Evolutionary conservation across 2,329 filamentous ascomycete genomes (phyloP), one percentile per base, ranked within the genome.

Genomic region (Colletotrichum caudatum): DNA sequence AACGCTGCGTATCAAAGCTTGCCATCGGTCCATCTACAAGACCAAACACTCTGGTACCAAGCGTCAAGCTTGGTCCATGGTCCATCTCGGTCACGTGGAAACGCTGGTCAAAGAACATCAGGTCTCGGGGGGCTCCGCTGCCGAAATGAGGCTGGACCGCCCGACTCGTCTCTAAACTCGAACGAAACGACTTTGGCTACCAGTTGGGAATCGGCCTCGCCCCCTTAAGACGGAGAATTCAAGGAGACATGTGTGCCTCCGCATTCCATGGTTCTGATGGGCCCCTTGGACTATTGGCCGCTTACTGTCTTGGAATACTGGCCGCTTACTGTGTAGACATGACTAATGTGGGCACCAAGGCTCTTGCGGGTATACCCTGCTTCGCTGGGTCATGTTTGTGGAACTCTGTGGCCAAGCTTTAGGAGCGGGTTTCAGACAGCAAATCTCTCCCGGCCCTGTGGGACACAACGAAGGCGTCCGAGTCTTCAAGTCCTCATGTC

Each of bases 61-160:
- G 44, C 26, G 50, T 5, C 23, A 67, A 54, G 69, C 65, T 71
- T 59, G 65, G 65, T 71, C 59, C 65, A 69, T 50, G 69, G 59
- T 39, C 62, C 69, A 71, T 69, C 67, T 65, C 46, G 29, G 20
- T n/a, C 60, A 37, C 41, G 65, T 69, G 54, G 65, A 64, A 69
- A 71, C 59, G 44, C 50, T 64, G 53, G 65, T 29, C 37, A 60
- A 63, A n/a, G 23, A 18, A n/a, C n/a, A 54, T 35, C 35, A 46
- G 44, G 44, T 46, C 18, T 16, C 18, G 44, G 18, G 16, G 6
- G 39, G 54, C 51, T 64, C 54, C 46, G 56, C 33, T 50, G 26
- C 51, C 51, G 35, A 35, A 63, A 29, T 7, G 33, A 20, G 53
- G 61, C 33, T 41, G 59, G 63, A 35, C 26, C 16, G 39, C 20